phyloP scores from a whole-genome alignment of 352 stramenopile species.

The Halophytophthora polymorphica region DNA sequence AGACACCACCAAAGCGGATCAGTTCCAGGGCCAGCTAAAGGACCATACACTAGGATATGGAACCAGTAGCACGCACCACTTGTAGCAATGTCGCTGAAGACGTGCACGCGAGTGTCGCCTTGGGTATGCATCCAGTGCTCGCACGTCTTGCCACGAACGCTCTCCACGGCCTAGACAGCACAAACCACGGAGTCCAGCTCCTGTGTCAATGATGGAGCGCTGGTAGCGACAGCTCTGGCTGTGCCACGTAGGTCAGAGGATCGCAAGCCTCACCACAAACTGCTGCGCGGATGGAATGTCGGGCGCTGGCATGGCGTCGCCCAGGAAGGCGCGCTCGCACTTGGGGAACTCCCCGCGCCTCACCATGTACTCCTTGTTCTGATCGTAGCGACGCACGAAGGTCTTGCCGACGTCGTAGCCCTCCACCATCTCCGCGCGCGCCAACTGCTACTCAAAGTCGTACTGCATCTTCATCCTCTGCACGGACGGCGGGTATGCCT shows the following conservation, averaged over 20 bases:
- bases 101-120: slow-evolving; percentile 46
- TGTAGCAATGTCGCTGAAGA: slow-evolving; percentile 49
- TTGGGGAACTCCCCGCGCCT: slow-evolving; percentile 61
- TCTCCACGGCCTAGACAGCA: slow-evolving; percentile 45
- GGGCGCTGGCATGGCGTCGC: slow-evolving; percentile 52
- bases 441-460: slow-evolving; percentile 57
- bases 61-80: slow-evolving; percentile 21
- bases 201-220: background rate
- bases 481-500: slow-evolving; percentile 54
- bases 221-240: too few relatives aligned
- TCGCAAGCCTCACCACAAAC: slow-evolving; percentile 54
- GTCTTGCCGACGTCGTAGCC: slow-evolving; percentile 71
- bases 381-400: slow-evolving; percentile 67
- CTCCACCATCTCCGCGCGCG: slow-evolving; percentile 51
- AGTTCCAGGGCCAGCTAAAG: too few relatives aligned
- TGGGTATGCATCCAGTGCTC: slow-evolving; percentile 66
- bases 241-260: too few relatives aligned
- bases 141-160: slow-evolving; percentile 48
- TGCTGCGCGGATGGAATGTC: slow-evolving; percentile 47
- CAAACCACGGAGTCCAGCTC: background rate
- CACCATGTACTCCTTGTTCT: slow-evolving; percentile 73
- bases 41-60: background rate
- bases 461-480: slow-evolving; percentile 59
- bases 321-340: slow-evolving; percentile 70
- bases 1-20: background rate